These are phyloP conservation scores for Stephanocyclus meneghinianus DNA, from an alignment of 352 stramenopile species.

Conservation along the genomic window DNA sequence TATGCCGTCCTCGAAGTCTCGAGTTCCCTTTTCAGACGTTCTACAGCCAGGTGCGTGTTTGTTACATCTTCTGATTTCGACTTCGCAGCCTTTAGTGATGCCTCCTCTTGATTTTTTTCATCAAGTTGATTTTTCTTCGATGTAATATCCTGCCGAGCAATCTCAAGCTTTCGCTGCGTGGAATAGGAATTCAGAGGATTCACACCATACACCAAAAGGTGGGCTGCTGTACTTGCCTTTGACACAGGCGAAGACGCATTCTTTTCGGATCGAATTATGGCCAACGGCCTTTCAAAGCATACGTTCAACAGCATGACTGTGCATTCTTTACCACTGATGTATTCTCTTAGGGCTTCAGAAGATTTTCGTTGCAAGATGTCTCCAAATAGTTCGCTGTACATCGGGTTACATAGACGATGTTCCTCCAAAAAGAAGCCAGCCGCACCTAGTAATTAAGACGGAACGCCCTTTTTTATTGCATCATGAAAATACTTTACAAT, in stretches of 20 bases:
- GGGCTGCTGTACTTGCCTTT: slow-evolving; percentile 26
- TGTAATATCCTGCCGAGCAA: slow-evolving; percentile 64
- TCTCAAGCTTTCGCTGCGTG: slow-evolving; percentile 57
- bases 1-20: slow-evolving; percentile 46
- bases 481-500: slow-evolving; percentile 9
- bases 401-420: slow-evolving; percentile 76
- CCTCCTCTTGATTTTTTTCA: slow-evolving; percentile 57
- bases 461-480: slow-evolving; percentile 13
- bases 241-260: slow-evolving; percentile 30
- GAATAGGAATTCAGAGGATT: slow-evolving; percentile 57
- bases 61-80: slow-evolving; percentile 39
- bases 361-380: slow-evolving; percentile 91
- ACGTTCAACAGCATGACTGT: slow-evolving; percentile 89
- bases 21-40: slow-evolving; percentile 45
- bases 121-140: slow-evolving; percentile 68
- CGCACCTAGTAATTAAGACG: slow-evolving; percentile 24
- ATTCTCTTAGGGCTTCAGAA: slow-evolving; percentile 85
- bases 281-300: slow-evolving; percentile 87
- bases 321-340: slow-evolving; percentile 87
- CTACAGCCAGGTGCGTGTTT: neutral
- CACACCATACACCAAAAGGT: slow-evolving; percentile 69
- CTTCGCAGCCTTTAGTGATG: slow-evolving; percentile 32
- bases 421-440: slow-evolving; percentile 71
- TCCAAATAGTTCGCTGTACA: slow-evolving; percentile 92
- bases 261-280: slow-evolving; percentile 82